These are phyloP conservation scores for Aspergillus indologenus DNA, from an alignment of 495 filamentous ascomycete genomes.

Conservation along the genomic window DNA sequence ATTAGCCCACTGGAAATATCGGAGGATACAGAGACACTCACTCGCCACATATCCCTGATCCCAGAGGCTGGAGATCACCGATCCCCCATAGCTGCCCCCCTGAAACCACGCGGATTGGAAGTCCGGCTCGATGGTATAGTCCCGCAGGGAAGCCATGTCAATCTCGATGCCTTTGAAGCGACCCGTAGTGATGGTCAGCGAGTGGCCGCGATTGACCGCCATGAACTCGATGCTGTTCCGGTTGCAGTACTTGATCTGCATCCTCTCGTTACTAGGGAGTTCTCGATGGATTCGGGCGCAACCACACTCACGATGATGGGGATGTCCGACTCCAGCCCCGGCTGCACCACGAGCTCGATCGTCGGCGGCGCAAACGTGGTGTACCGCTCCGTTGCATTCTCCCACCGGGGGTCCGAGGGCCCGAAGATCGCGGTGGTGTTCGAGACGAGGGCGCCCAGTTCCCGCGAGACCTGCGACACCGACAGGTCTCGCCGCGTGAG, in stretches of 20 bases:
- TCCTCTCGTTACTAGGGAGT: neutral
- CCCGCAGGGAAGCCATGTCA: no score
- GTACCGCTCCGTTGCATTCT: constrained; percentile 1
- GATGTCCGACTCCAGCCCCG: constrained; percentile 3
- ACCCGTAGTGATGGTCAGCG: neutral
- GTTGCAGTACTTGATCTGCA: constrained; percentile 11
- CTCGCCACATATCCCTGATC: constrained; percentile 6
- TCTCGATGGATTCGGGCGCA: neutral
- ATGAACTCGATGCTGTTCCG: constrained; percentile 9
- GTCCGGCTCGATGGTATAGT: neutral
- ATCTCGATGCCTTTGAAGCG: constrained; percentile 8
- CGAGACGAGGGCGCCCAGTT: constrained; percentile 3
- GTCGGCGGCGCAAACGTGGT: constrained; percentile 1
- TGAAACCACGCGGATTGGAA: constrained; percentile 1
- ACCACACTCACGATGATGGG: constrained; percentile 3
- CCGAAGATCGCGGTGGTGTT: constrained; percentile 4
- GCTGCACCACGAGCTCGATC: constrained; percentile 4
- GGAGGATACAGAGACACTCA: neutral
- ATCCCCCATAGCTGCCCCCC: constrained; percentile 6
- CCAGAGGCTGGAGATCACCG: constrained; percentile 6
- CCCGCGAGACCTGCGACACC: neutral
- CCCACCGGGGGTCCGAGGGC: neutral
- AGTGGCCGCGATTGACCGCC: constrained; percentile 7
- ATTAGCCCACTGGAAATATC: neutral
- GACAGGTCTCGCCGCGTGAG: constrained; percentile 6